Evolutionary conservation across 1,284 basidiomycete genomes (phyloP), one percentile per base, ranked within the genome.

Genomic region (Quambalaria eucalypti): DNA sequence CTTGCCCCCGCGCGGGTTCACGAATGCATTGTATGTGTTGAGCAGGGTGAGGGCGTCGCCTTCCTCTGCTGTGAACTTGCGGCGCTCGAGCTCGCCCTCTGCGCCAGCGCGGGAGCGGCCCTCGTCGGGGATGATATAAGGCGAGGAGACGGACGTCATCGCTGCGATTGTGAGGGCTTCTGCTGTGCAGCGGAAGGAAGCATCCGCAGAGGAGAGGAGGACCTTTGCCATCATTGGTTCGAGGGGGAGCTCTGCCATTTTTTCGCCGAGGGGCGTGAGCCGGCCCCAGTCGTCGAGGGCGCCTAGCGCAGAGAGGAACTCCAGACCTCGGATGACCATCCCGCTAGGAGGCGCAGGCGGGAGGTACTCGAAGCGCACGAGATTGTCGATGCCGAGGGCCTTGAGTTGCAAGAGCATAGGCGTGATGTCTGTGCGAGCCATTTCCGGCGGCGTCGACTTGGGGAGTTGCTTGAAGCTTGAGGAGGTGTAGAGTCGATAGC

Each of bases 61-160:
- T 82, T 99, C 92, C 76, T 95, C 89, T 0, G 91, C 90, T 0
- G 90, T 93, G 68, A 98, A 98, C 71, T 95, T 93, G 52, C 93
- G 80, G 49, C 89, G 81, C 75, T 93, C 89, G 8, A 98, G 78
- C 76, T 95, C 90, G 8, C 87, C 89, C 51, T 90, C 74, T 0
- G 88, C 87, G 6, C 86, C 88, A 14, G 84, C 81, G n/a, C 83
- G 82, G n/a, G 53, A 59, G 7, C 57, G 46, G 6, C 89, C 90
- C 16, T 90, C 87, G 16, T 70, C 60, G 0, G 57, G 59, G 9
- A 61, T 56, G 25, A 59, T 47, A 46, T 74, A 75, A 2, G 67
- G 70, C 9, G 59, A 23, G 2, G 55, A 54, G 23, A 75, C 83
- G 3, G 88, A 82, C 8, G 87, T 88, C 90, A 98, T 97, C 0